Evolutionary conservation across 108 stramenopile genomes (phyloP).

Genomic region (Fistulifera pelliculosa): DNA sequence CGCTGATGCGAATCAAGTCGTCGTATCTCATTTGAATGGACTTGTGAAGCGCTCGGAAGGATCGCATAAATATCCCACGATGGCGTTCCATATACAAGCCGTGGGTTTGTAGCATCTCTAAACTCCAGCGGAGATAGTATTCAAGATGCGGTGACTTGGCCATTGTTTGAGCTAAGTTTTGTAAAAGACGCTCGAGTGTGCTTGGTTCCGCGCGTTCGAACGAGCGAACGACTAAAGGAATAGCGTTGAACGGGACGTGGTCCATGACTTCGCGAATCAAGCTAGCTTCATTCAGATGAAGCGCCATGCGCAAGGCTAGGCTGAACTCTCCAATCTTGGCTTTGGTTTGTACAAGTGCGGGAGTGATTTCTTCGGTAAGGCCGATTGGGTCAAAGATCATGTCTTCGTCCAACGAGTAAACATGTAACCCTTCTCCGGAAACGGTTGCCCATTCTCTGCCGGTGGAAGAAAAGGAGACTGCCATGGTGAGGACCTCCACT

Average conservation of each 20-base stretch:
- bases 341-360: constrained; percentile 63
- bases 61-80: constrained; percentile 64
- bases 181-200: constrained; percentile 68
- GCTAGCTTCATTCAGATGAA: constrained; percentile 77
- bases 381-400: constrained; percentile 89
- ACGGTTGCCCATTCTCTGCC: constrained; percentile 86
- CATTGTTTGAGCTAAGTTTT: constrained; percentile 69
- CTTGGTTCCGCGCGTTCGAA: constrained; percentile 32
- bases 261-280: constrained; percentile 72
- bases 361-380: constrained; percentile 78
- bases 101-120: constrained; percentile 66
- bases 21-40: constrained; percentile 58
- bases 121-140: constrained; percentile 80
- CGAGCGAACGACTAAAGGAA: constrained; percentile 61
- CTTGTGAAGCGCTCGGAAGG: constrained; percentile 69
- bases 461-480: constrained; percentile 80
- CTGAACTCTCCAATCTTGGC: constrained; percentile 50
- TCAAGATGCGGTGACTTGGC: constrained; percentile 79
- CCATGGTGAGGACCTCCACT: constrained; percentile 74
- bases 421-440: constrained; percentile 82
- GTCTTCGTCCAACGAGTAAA: constrained; percentile 87
- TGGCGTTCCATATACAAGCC: constrained; percentile 77
- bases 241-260: constrained; percentile 66
- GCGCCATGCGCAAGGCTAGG: constrained; percentile 68
- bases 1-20: constrained; percentile 66